Evolutionary conservation across 2,329 filamentous ascomycete genomes (phyloP), one percentile per base, ranked within the genome.

Genomic region (Cercospora sesami): DNA sequence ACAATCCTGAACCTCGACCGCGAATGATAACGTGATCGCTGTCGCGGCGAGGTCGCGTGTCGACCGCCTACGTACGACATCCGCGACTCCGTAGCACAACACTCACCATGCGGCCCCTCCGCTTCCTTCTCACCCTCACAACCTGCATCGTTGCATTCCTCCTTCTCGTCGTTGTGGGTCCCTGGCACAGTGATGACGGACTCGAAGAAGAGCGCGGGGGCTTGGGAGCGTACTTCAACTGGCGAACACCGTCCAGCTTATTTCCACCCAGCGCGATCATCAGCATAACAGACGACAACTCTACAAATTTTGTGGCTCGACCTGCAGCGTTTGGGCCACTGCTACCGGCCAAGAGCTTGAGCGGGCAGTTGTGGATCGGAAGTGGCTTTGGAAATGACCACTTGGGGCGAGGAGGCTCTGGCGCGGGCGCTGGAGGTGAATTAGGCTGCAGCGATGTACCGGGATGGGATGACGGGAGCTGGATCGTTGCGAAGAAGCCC

Each of bases 241-340:
- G 83, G 78, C 80, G 81, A n/a, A 80, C 81, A 9, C 83, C 94
- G 0, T 92, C 94, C 71, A 93, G 92, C 21, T 88, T 99, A 23
- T 99, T 99, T 78, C 94, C 94, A 4, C 94, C 94, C 3, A 97
- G 95, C 72, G 95, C 95, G 59, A 91, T 96, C 75, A 97, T 99
- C 78, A 97, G 92, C 79, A 86, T 99, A 69, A 97, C 94, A 76
- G 93, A 98, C 80, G 95, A 99, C 81, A 99, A 99, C 80, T 97
- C 93, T 73, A 99, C 95, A 12, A 96, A 96, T 74, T 99, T 99
- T 81, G 86, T 96, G 65, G 94, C 95, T 53, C 87, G 95, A 60
- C 95, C 95, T 68, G 95, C 95, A 63, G 94, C 93, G 45, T 99
- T 98, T 81, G 95, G 95, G 0, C 93, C 95, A 4, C 82, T 87